These are phyloP conservation scores for Amphicarpaea edgeworthii DNA, from an alignment of 306 rosid species.

Conservation along the genomic window DNA sequence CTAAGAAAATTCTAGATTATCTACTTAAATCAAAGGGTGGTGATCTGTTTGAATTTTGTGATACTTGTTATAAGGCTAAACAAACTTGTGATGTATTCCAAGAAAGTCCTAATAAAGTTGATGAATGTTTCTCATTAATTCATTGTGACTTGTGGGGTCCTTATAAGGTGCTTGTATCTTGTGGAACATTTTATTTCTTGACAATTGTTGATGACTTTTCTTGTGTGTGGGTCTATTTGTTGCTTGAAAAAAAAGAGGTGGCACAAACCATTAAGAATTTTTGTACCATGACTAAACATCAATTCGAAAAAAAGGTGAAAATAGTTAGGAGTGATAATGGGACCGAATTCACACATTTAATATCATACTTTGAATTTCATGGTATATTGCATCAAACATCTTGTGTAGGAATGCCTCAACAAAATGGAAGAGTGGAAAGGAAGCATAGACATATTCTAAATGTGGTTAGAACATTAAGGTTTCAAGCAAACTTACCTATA, in stretches of 20 bases:
- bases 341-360: neutral
- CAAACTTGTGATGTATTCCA: neutral
- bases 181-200: neutral
- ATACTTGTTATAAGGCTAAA: neutral
- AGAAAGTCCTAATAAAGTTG: neutral
- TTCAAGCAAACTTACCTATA: neutral
- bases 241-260: neutral
- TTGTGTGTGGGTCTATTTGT: neutral
- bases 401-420: neutral
- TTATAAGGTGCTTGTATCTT: neutral
- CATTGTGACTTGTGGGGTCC: neutral
- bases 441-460: neutral
- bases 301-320: neutral
- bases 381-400: neutral
- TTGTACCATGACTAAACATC: neutral
- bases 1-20: neutral
- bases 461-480: neutral
- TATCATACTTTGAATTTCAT: neutral
- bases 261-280: neutral
- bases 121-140: neutral
- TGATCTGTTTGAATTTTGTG: neutral
- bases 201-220: neutral
- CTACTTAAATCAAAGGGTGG: neutral
- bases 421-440: neutral
- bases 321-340: too few species aligned